Conservation (phyloP, 306 rosid species). For the Mucuna pruriens region DNA sequence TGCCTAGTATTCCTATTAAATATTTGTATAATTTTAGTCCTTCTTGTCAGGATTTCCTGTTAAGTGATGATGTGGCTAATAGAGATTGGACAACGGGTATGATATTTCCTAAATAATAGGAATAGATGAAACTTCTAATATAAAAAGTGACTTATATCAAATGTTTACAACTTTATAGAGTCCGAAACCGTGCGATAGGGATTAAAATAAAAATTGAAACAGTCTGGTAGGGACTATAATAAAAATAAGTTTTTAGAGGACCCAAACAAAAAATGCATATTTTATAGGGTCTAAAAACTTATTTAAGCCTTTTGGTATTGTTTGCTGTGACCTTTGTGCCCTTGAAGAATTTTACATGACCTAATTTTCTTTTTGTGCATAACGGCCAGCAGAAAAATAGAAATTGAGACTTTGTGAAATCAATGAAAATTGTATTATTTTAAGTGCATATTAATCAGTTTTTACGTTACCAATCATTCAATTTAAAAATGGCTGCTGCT, state of each 20-base stretch:
- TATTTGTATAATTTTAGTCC: neutral
- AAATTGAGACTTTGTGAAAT: neutral
- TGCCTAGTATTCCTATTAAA: too few relatives aligned
- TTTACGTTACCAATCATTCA: neutral
- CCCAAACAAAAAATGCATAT: neutral
- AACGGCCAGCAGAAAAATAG: neutral
- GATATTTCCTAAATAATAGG: too few relatives aligned
- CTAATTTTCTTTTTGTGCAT: neutral
- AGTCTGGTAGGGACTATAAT: neutral
- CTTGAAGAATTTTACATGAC: conserved; percentile 10
- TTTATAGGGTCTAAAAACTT: neutral
- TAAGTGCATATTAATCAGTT: neutral
- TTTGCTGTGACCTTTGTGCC: conserved; percentile 30
- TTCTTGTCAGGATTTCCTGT: too few relatives aligned
- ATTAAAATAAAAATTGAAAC: too few relatives aligned
- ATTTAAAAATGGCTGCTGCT: conserved; percentile 5
- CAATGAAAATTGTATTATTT: neutral
- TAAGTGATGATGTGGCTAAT: too few relatives aligned
- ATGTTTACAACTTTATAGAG: too few relatives aligned
- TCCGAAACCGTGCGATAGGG: too few relatives aligned
- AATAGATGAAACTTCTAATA: too few relatives aligned
- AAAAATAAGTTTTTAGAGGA: neutral
- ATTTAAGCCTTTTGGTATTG: neutral
- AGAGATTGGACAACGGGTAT: too few relatives aligned
- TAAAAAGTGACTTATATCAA: too few relatives aligned